Evolutionary conservation across 192 early-diverging fungal species (phyloP).

Genomic region (Umbelopsis ramanniana): DNA sequence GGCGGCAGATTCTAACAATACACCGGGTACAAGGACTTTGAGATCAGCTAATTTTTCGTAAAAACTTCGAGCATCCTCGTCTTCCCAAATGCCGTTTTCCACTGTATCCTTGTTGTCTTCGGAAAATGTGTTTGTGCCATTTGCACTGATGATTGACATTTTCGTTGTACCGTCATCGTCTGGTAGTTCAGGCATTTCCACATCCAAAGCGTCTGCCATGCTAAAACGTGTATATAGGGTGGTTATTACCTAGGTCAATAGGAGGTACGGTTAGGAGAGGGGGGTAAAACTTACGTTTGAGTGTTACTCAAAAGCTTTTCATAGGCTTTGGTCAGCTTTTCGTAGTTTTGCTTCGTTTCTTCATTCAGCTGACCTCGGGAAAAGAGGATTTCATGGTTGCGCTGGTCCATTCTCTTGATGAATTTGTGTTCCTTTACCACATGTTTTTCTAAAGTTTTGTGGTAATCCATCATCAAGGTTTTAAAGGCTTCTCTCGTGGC

Average conservation of each 20-base stretch:
- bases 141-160: constrained; percentile 45
- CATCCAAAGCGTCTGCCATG: constrained; percentile 74
- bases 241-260: neutral
- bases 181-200: constrained; percentile 78
- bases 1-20: constrained; percentile 70
- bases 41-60: constrained; percentile 90
- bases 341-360: constrained; percentile 75
- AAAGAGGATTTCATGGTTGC: constrained; percentile 81
- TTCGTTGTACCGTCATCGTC: constrained; percentile 67
- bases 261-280: neutral
- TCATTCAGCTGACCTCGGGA: constrained; percentile 80
- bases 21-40: constrained; percentile 76
- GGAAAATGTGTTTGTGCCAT: constrained; percentile 27
- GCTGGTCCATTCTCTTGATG: constrained; percentile 73
- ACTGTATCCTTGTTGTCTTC: constrained; percentile 44
- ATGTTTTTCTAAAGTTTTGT: constrained; percentile 57
- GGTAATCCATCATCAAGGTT: constrained; percentile 65
- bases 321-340: constrained; percentile 68
- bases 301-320: constrained; percentile 67
- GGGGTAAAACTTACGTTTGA: constrained; percentile 40
- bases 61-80: constrained; percentile 89
- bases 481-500: constrained; percentile 46
- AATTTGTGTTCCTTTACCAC: constrained; percentile 71
- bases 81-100: constrained; percentile 81
- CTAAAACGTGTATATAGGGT: constrained; percentile 35